Evolutionary conservation across 495 filamentous ascomycete genomes (phyloP).

Genomic region (Oleoguttula mirabilis): DNA sequence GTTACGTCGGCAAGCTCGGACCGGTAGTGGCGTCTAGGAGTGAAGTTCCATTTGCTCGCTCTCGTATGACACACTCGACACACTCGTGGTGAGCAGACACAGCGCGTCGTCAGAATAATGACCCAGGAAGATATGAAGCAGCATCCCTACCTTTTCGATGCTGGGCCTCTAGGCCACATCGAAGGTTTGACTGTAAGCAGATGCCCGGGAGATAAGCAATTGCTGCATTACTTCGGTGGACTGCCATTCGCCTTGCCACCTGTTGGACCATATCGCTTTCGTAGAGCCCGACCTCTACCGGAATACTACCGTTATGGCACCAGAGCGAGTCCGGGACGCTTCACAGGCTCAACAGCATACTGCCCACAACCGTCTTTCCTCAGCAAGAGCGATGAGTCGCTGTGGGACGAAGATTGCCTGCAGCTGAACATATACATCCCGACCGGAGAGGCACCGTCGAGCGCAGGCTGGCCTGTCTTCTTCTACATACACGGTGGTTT

Average conservation of each 20-base stretch:
- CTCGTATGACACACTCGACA: no score
- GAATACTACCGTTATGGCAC: slow-evolving; percentile 30
- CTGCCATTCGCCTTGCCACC: slow-evolving; percentile 39
- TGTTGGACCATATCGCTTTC: slow-evolving; percentile 32
- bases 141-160: slow-evolving; percentile 3
- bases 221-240: slow-evolving; percentile 32
- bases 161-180: slow-evolving; percentile 7
- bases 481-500: slow-evolving; percentile 44
- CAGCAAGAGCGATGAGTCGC: slow-evolving; percentile 8
- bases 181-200: slow-evolving; percentile 12
- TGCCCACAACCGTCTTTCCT: slow-evolving; percentile 32
- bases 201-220: slow-evolving; percentile 4
- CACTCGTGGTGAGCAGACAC: no score
- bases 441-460: slow-evolving; percentile 14
- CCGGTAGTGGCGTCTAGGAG: no score
- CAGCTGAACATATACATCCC: slow-evolving; percentile 38
- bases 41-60: no score
- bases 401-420: slow-evolving; percentile 38
- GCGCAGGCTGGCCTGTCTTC: slow-evolving; percentile 32
- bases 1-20: no score
- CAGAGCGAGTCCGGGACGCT: slow-evolving; percentile 25
- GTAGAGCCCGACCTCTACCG: slow-evolving; percentile 32
- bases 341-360: slow-evolving; percentile 28
- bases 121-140: slow-evolving; percentile 2
- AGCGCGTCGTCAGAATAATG: no score